Evolutionary conservation across 2,329 filamentous ascomycete genomes (phyloP).

Genomic region (Aspergillus eucalypticola): DNA sequence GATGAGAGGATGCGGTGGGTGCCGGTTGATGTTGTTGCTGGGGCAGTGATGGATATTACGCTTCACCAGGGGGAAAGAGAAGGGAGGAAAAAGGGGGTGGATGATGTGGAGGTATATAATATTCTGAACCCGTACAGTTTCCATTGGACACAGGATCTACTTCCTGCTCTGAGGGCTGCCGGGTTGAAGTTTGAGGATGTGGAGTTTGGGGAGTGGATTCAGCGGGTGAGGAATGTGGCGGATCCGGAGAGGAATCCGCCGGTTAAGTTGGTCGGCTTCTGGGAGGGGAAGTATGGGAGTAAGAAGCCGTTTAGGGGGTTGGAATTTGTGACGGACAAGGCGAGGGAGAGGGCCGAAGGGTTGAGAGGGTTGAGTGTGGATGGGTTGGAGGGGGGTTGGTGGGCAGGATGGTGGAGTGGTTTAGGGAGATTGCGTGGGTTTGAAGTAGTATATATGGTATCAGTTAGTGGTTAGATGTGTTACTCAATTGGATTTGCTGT

Average conservation of each 20-base stretch:
- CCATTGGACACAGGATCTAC: slow-evolving; percentile 55
- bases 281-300: slow-evolving; percentile 52
- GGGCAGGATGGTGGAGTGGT: slow-evolving; percentile 37
- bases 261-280: slow-evolving; percentile 57
- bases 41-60: slow-evolving; percentile 33
- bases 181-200: slow-evolving; percentile 40
- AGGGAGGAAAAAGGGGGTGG: no score
- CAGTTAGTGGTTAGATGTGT: not conserved
- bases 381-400: slow-evolving; percentile 29
- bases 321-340: slow-evolving; percentile 23
- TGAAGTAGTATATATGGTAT: not conserved
- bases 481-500: no score
- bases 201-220: slow-evolving; percentile 30
- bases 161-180: slow-evolving; percentile 53
- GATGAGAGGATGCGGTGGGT: slow-evolving; percentile 48
- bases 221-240: slow-evolving; percentile 45
- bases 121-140: slow-evolving; percentile 54
- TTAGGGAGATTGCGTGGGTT: slow-evolving; percentile 22
- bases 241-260: slow-evolving; percentile 54
- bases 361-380: slow-evolving; percentile 12
- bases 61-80: slow-evolving; percentile 20
- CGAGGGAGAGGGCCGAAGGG: slow-evolving; percentile 15
- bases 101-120: slow-evolving; percentile 46
- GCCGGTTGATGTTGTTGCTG: slow-evolving; percentile 46
- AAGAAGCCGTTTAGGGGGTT: slow-evolving; percentile 12